Percentiles rank a stretch among this genome's conserved stretches.
These are phyloP conservation scores for Mallotus nudiflorus DNA, from an alignment of 345 rosid species.

Conservation along the genomic window DNA sequence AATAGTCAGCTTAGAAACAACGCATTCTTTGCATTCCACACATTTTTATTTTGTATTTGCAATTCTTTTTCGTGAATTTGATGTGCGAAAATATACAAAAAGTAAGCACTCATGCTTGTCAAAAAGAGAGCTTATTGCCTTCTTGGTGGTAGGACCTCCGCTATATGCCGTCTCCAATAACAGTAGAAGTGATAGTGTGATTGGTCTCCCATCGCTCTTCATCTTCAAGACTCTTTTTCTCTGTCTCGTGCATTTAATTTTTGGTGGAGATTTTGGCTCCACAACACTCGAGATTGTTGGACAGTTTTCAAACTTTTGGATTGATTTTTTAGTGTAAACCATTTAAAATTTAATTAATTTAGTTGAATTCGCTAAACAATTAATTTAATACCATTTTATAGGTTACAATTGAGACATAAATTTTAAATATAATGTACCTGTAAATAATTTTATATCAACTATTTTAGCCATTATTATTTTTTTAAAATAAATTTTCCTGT, in stretches of 20 bases:
- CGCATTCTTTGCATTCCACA: conserved; percentile 67
- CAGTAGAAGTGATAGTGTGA: conserved; percentile 11
- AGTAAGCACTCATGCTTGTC: conserved; percentile 49
- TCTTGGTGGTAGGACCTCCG: conserved; percentile 44
- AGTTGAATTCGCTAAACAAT: too few relatives aligned
- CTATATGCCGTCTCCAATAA: conserved; percentile 21
- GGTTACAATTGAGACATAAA: too few relatives aligned
- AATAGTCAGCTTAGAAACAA: conserved; percentile 72
- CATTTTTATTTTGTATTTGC: neutral
- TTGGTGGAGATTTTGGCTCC: conserved; percentile 42
- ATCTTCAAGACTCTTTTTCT: neutral
- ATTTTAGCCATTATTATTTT: too few relatives aligned
- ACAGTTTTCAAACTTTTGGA: conserved; percentile 8
- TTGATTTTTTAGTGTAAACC: too few relatives aligned
- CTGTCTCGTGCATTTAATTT: conserved; percentile 1
- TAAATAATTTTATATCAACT: too few relatives aligned
- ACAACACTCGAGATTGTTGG: conserved; percentile 1
- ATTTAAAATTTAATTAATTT: too few relatives aligned
- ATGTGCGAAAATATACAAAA: conserved; percentile 32
- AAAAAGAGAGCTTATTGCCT: conserved; percentile 16
- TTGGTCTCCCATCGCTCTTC: conserved; percentile 6
- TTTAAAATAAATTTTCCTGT: too few relatives aligned
- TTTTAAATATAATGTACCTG: too few relatives aligned
- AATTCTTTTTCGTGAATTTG: too few relatives aligned
- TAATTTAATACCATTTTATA: too few relatives aligned